phyloP scores from a whole-genome alignment of 2,329 filamentous ascomycete genomes.

The Penicillium sp. region DNA sequence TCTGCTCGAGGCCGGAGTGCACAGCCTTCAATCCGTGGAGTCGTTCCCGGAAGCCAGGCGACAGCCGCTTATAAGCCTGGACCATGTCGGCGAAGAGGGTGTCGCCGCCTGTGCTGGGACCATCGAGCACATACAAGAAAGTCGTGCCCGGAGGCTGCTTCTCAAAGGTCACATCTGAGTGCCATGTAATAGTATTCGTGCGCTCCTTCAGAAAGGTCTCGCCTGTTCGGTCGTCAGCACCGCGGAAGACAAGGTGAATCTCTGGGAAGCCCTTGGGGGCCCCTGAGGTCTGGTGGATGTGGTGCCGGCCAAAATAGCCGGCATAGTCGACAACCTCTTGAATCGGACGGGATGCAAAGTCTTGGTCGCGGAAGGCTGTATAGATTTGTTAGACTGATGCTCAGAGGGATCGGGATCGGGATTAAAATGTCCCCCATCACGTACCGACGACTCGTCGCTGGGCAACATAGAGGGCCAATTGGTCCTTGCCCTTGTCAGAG shows the following conservation, averaged over 20 bases:
- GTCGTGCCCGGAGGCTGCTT: slow-evolving; percentile 81
- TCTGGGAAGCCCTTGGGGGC: slow-evolving; percentile 65
- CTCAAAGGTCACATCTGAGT: slow-evolving; percentile 82
- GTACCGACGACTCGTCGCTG: slow-evolving; percentile 58
- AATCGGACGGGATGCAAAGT: slow-evolving; percentile 63
- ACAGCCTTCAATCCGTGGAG: slow-evolving; percentile 71
- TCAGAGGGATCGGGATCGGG: background rate
- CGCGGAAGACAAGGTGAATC: slow-evolving; percentile 69
- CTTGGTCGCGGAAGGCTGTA: slow-evolving; percentile 62
- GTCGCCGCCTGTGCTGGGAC: slow-evolving; percentile 69
- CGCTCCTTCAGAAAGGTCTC: slow-evolving; percentile 58
- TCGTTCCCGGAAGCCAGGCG: slow-evolving; percentile 66
- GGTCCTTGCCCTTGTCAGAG: slow-evolving; percentile 60
- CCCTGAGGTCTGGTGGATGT: slow-evolving; percentile 72
- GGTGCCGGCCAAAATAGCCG: slow-evolving; percentile 68
- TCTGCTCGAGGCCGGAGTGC: slow-evolving; percentile 76
- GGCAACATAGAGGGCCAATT: slow-evolving; percentile 52
- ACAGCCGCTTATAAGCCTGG: slow-evolving; percentile 72
- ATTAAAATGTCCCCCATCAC: slow-evolving; percentile 9
- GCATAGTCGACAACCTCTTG: slow-evolving; percentile 60
- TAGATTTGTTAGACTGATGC: background rate
- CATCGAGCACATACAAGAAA: slow-evolving; percentile 80
- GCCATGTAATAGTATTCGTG: slow-evolving; percentile 78
- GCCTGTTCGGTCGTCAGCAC: slow-evolving; percentile 54
- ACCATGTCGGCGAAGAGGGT: slow-evolving; percentile 73